Conservation (phyloP, 2,329 filamentous ascomycete species). For the Blastomyces silverae region DNA sequence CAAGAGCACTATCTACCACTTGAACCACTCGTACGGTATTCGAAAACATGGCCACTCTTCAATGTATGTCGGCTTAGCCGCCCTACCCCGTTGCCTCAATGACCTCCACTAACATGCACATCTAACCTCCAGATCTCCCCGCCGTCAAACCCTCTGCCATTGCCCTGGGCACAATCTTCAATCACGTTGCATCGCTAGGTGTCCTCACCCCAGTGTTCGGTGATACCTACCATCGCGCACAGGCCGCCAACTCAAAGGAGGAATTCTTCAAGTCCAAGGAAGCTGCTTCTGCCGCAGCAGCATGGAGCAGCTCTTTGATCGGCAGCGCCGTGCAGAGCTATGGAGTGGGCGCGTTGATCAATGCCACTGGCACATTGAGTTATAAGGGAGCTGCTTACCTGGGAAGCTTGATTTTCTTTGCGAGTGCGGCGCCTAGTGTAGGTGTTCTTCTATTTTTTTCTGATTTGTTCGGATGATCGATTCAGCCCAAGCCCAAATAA, state of each 20-base stretch:
- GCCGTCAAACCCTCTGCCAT: constrained; percentile 97
- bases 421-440: constrained; percentile 80
- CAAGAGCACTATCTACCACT: background rate
- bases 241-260: constrained; percentile 87
- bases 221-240: constrained; percentile 87
- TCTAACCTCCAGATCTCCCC: constrained; percentile 52
- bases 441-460: constrained; percentile 33
- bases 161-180: constrained; percentile 92
- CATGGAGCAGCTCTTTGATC: constrained; percentile 83
- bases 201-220: constrained; percentile 86
- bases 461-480: background rate
- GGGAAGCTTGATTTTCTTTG: constrained; percentile 83
- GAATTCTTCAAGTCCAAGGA: constrained; percentile 94
- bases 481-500: background rate
- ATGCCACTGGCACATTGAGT: constrained; percentile 86
- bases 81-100: background rate
- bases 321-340: constrained; percentile 87
- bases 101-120: background rate
- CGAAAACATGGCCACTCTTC: constrained; percentile 53
- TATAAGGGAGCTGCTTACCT: constrained; percentile 98
- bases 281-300: constrained; percentile 75
- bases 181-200: constrained; percentile 81
- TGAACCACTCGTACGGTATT: background rate
- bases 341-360: constrained; percentile 82
- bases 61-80: constrained; percentile 42